Evolutionary conservation across 805 yeast genomes (phyloP).

Genomic region (Saccharomycopsis olivae): DNA sequence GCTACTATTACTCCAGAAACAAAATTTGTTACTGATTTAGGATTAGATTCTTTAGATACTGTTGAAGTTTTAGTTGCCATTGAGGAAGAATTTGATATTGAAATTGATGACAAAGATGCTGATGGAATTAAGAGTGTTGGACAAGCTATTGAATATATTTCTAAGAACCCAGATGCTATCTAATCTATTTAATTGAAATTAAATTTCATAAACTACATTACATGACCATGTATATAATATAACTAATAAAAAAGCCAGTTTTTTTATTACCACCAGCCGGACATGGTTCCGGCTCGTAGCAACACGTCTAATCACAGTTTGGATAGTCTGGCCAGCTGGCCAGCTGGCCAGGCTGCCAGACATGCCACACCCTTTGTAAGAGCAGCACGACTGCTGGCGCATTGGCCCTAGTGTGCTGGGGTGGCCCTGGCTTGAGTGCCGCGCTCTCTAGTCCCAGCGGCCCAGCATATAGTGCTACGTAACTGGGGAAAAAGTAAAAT

Average conservation of each 20-base stretch:
- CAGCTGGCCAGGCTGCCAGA: too few species aligned
- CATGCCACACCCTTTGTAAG: too few species aligned
- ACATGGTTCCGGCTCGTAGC: not conserved
- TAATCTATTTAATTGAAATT: too few species aligned
- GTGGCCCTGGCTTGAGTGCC: too few species aligned
- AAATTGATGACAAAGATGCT: constrained; percentile 72
- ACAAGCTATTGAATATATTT: constrained; percentile 74
- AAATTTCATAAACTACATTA: too few species aligned
- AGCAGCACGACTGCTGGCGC: too few species aligned
- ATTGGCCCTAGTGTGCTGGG: too few species aligned
- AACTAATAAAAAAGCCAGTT: not conserved
- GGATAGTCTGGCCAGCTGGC: too few species aligned
- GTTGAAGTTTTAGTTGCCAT: constrained; percentile 67
- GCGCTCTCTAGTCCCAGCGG: too few species aligned
- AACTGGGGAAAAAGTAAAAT: too few species aligned
- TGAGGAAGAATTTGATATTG: constrained; percentile 55
- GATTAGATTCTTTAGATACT: constrained; percentile 60
- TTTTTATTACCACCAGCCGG: not conserved
- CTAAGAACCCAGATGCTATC: constrained; percentile 40
- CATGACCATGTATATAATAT: not conserved
- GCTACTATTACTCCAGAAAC: constrained; percentile 29
- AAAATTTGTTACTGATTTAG: constrained; percentile 53
- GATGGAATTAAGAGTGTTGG: constrained; percentile 81
- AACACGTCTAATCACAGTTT: not conserved
- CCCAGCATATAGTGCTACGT: too few species aligned